These are phyloP conservation scores for Ustulina deusta DNA, from an alignment of 2,329 filamentous ascomycete genomes.

Conservation along the genomic window DNA sequence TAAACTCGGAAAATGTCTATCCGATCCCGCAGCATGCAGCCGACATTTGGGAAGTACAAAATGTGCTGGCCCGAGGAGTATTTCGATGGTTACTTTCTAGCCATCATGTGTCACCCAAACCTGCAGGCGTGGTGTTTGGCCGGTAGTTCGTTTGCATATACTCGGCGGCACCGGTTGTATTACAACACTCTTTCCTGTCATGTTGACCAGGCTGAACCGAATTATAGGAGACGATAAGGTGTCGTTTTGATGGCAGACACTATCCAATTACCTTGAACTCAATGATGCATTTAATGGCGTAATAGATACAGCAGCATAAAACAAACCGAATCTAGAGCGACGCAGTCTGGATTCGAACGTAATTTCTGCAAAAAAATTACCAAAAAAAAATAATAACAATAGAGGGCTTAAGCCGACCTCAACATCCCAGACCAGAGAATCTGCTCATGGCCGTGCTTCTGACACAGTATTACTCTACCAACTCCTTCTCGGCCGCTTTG, in stretches of 20 bases:
- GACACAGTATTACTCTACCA: not conserved
- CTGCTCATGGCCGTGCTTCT: not conserved
- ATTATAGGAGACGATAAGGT: not conserved
- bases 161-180: not conserved
- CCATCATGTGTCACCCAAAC: constrained; percentile 1
- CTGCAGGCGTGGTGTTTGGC: not conserved
- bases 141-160: not conserved
- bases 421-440: not conserved
- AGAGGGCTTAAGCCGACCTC: not conserved
- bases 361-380: not conserved
- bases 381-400: too few species aligned
- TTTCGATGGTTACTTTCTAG: not conserved
- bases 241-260: not conserved
- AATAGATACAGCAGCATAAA: not conserved
- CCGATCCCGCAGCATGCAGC: not conserved
- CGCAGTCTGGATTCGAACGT: not conserved
- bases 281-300: not conserved
- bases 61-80: not conserved
- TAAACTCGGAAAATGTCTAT: not conserved
- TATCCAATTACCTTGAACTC: not conserved
- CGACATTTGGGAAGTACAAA: not conserved
- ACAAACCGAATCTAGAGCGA: not conserved
- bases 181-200: too few species aligned
- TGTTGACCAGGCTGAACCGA: not conserved
- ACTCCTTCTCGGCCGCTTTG: not conserved